Base-by-base conservation (phyloP, 2,329 filamentous ascomycete species). In the Celoporthe dispersa region DNA sequence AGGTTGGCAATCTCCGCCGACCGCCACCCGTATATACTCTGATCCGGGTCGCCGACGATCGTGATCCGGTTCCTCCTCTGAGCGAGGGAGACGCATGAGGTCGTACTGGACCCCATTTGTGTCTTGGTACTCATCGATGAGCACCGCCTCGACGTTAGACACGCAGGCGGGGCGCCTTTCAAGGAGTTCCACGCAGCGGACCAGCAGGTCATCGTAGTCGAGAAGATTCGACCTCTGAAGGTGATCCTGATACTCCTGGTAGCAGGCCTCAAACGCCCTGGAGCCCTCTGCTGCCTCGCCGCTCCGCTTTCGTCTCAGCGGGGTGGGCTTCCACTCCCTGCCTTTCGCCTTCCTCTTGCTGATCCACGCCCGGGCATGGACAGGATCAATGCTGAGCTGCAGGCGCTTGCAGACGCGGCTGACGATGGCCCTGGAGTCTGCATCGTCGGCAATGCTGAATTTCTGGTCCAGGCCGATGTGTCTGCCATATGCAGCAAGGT, bases 81-180 rank as follows among this genome's bases (percentile, higher is more conserved):
- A 1, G 94, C 93, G 75, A 99, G 91, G n/a, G 0, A 97, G 85
- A 73, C 88, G 91, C 94, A 98, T 98, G 57, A 99, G 83, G 75
- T 98, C 94, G 76, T 97, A 98, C 79, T 99, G 95, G 5, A 98
- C 91, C 28, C 93, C 88, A 77, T 98, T 99, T 9, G 95, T 98
- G 80, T 99, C 95, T 80, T 99, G 95, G 73, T 98, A 99, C 78
- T 99, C 95, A 78, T 99, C 95, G 72, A 99, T 97, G 61, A 99
- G 85, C 8, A 98, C 94, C 0, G 93, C 89, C 79, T 98, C 90
- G 25, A 99, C 90, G 75, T 97, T 98, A 19, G 91, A 91, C 3
- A 98, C 94, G 76, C 94, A 98, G 19, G 88, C 84, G 0, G 94
- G 93, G 74, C 92, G 87, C 28, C 85, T 83, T 70, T 86, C 87